phyloP scores from a whole-genome alignment of 2,329 filamentous ascomycete genomes.

The Arthroderma sp. region DNA sequence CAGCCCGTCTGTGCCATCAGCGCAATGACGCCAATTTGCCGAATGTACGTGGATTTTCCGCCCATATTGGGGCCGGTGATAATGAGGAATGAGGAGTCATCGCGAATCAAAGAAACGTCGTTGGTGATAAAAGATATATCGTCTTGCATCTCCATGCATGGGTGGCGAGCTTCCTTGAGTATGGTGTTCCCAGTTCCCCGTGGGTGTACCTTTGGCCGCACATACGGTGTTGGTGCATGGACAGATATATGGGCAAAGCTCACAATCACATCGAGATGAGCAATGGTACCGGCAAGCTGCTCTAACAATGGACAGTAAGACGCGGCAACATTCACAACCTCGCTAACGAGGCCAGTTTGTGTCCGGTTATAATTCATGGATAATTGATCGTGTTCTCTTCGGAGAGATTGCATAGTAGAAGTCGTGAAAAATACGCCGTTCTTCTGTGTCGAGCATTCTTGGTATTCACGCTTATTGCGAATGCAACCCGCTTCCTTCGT shows the following conservation, averaged over 20 bases:
- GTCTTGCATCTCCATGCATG: conserved; percentile 97
- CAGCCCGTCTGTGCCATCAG: conserved; percentile 95
- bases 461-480: conserved; percentile 76
- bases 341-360: conserved; percentile 76
- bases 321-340: conserved; percentile 84
- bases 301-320: conserved; percentile 93
- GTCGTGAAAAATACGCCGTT: conserved; percentile 98
- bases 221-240: conserved; percentile 83
- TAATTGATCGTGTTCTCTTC: conserved; percentile 85
- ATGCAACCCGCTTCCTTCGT: conserved; percentile 72
- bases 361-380: conserved; percentile 92
- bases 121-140: conserved; percentile 98
- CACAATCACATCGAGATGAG: conserved; percentile 89
- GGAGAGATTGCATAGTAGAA: conserved; percentile 59
- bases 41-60: conserved; percentile 95
- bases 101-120: conserved; percentile 69
- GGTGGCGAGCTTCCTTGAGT: conserved; percentile 85
- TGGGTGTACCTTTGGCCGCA: conserved; percentile 77
- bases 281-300: conserved; percentile 71
- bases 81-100: conserved; percentile 78
- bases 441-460: conserved; percentile 96
- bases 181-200: conserved; percentile 79
- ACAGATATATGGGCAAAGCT: conserved; percentile 87
- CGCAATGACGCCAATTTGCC: conserved; percentile 91
- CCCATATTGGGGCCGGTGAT: conserved; percentile 99